A percentile compares a stretch with the other conserved stretches of the same genome.
phyloP scores from a whole-genome alignment of 306 rosid species.

The Casuarina glauca region DNA sequence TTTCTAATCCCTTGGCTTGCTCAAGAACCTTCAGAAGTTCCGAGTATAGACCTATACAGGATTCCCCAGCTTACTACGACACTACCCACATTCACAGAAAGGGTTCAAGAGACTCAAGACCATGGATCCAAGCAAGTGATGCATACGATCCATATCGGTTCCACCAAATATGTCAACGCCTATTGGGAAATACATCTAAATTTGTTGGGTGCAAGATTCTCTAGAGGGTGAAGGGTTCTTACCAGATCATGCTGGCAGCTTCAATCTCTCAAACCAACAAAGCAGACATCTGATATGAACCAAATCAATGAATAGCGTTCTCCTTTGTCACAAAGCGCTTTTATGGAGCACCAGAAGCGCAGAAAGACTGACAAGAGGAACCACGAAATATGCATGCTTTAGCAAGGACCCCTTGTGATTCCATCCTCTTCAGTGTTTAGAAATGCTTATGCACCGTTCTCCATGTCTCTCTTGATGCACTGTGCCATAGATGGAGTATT shows the following conservation, averaged over 20 bases:
- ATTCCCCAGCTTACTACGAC: neutral
- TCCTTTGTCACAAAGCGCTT: slow-evolving; percentile 24
- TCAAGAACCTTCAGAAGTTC: neutral
- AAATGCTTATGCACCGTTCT: slow-evolving; percentile 30
- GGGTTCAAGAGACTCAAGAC: too few relatives aligned
- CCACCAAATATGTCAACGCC: too few relatives aligned
- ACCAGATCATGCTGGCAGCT: slow-evolving; percentile 99
- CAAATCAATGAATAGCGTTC: neutral
- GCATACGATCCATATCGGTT: too few relatives aligned
- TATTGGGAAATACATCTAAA: neutral
- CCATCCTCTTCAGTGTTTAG: slow-evolving; percentile 28
- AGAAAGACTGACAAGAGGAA: slow-evolving; percentile 13
- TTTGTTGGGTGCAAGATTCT: neutral
- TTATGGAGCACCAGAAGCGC: neutral
- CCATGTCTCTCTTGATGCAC: slow-evolving; percentile 6
- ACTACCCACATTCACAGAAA: neutral
- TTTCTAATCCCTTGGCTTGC: neutral
- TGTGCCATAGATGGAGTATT: slow-evolving; percentile 43
- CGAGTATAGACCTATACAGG: neutral
- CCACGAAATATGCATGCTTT: slow-evolving; percentile 40
- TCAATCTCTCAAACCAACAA: slow-evolving; percentile 93
- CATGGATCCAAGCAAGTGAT: too few relatives aligned
- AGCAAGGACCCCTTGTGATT: slow-evolving; percentile 39
- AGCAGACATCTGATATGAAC: slow-evolving; percentile 22
- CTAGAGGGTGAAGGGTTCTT: slow-evolving; percentile 14